Base-by-base conservation (phyloP, 768 basidiomycete genomes). In the Tephrocybe sp. region DNA sequence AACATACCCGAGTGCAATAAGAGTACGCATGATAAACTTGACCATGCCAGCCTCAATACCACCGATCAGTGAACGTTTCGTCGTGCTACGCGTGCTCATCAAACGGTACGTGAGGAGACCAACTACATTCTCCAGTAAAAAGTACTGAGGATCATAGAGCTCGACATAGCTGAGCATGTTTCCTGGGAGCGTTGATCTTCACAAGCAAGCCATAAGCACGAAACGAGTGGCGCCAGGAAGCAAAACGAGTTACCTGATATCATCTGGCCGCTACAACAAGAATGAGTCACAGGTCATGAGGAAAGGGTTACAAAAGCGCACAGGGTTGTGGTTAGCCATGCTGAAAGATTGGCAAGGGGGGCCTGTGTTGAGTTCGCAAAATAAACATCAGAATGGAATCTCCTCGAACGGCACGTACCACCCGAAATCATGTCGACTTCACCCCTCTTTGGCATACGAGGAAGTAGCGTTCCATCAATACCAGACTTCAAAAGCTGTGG, bases 321-420 rank as follows among this genome's bases (percentile, higher is more conserved):
- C 85, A 61, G 79, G 82, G 30, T 67, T 63, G 52, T 81, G 80
- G 47, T 89, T 90, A 50, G 82, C 82, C 0, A 65, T 57, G 52
- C 82, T 84, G 56, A 88, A 90, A 2, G 82, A 77, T 54, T 89
- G 88, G 57, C 88, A 90, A 11, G 88, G 88, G 3, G 87, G 86
- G 3, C 87, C 87, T 87, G 48, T 6, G 2, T 6, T 4, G 38
- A n/a, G 13, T 34, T 15, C 43, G 54, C n/a, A 22, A 25, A 29
- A 4, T 37, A n/a, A 23, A 34, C 44, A 29, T 41, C 24, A 5
- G 11, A 47, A 11, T 47, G 7, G 16, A 8, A 9, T 25, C 21
- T 11, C 11, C 42, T 43, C 7, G 1, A 1, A 24, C 31, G 56
- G 34, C 15, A 64, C 76, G 40, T 66, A 84, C 86, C 85, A 50